Conservation (phyloP, 225 moss, liverwort and hornwort species). For the Marchantia paleacea region DNA sequence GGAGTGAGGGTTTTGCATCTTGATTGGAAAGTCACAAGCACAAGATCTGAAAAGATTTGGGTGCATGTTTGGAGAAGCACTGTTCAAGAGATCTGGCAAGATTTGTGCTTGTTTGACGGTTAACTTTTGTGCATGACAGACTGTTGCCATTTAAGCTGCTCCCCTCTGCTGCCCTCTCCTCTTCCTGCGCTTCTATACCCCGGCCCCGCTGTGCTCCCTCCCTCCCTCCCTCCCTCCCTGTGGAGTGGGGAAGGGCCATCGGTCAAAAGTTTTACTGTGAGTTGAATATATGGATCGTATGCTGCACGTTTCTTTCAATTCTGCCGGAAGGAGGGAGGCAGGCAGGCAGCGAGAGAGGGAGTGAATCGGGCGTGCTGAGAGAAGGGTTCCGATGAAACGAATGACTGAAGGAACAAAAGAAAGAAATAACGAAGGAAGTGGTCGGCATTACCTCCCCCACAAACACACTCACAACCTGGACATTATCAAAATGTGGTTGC, state of each 20-base stretch:
- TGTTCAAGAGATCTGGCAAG: slow-evolving; percentile 10
- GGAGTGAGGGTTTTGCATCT: not conserved
- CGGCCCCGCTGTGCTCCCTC: too few species aligned
- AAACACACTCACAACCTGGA: not conserved
- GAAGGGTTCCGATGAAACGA: too few species aligned
- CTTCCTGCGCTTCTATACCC: too few species aligned
- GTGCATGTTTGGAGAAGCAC: not conserved
- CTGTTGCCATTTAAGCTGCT: slow-evolving; percentile 10
- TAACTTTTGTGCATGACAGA: slow-evolving; percentile 15
- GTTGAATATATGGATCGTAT: not conserved
- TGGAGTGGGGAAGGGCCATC: too few species aligned
- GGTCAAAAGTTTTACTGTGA: too few species aligned
- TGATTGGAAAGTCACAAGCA: slow-evolving; percentile 4
- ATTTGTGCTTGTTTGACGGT: slow-evolving; percentile 16
- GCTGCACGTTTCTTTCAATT: not conserved
- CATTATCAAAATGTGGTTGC: not conserved
- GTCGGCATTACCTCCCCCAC: not conserved
- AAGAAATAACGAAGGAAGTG: not conserved
- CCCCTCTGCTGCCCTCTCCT: not conserved
- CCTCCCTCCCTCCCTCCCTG: too few species aligned
- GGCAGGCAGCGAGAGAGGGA: not conserved
- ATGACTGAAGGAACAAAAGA: not conserved
- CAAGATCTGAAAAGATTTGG: slow-evolving; percentile 10
- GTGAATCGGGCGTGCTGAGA: too few species aligned
- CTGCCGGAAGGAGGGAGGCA: not conserved